Evolutionary conservation across 495 filamentous ascomycete genomes (phyloP).

Genomic region (Penicillium macrosclerotiorum): DNA sequence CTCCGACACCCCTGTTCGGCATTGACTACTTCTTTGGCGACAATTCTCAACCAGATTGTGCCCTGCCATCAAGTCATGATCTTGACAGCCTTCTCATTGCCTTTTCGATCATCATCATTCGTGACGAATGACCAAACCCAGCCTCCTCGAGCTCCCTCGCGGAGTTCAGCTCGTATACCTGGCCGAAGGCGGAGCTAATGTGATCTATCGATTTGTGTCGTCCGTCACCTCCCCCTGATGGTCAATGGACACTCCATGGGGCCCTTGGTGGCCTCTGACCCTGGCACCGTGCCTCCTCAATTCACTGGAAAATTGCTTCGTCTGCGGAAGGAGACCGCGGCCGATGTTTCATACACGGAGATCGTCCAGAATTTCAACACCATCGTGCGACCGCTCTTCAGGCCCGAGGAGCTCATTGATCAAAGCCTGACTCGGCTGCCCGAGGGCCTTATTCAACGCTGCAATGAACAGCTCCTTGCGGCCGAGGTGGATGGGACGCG

Average conservation of each 20-base stretch:
- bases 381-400: slow-evolving; percentile 57
- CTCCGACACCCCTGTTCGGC: not conserved
- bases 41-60: not conserved
- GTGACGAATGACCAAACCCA: slow-evolving; percentile 39
- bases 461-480: slow-evolving; percentile 49
- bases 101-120: not conserved
- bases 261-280: slow-evolving; percentile 1
- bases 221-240: slow-evolving; percentile 17
- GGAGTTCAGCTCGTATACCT: slow-evolving; percentile 50
- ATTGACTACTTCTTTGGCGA: too few relatives aligned
- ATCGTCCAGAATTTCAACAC: slow-evolving; percentile 58
- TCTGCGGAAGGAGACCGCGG: slow-evolving; percentile 61
- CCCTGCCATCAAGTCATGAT: not conserved
- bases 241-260: slow-evolving; percentile 10
- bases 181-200: slow-evolving; percentile 70
- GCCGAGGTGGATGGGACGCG: slow-evolving; percentile 34
- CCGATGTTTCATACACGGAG: slow-evolving; percentile 52
- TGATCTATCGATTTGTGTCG: slow-evolving; percentile 60
- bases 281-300: slow-evolving; percentile 17
- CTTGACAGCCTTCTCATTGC: not conserved
- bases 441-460: slow-evolving; percentile 39
- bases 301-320: slow-evolving; percentile 57
- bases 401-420: slow-evolving; percentile 55
- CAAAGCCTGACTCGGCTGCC: slow-evolving; percentile 57
- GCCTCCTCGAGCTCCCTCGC: slow-evolving; percentile 37